phyloP scores from a whole-genome alignment of 225 moss, liverwort and hornwort species.

The Takakia lepidozioides region DNA sequence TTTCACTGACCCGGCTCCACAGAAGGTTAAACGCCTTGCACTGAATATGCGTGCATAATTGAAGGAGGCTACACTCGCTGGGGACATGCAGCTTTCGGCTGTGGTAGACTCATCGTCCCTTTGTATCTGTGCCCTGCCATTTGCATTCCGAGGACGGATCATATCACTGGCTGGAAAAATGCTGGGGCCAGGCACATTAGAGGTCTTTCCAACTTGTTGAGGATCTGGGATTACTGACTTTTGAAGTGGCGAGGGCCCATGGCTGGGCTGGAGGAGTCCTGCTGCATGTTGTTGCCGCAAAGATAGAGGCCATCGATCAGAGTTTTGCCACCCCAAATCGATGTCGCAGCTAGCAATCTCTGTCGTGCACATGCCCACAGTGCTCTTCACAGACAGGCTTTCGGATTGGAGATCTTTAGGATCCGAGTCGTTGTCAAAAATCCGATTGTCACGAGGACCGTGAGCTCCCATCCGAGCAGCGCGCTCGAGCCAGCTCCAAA shows the following conservation, averaged over 20 bases:
- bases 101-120: conserved; percentile 18
- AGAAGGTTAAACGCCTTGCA: too few relatives aligned
- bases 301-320: conserved; percentile 39
- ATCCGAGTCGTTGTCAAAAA: conserved; percentile 28
- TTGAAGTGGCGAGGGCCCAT: conserved; percentile 15
- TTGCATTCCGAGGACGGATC: neutral
- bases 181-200: too few relatives aligned
- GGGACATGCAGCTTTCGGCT: conserved; percentile 18
- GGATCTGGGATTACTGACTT: conserved; percentile 3
- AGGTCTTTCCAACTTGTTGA: conserved; percentile 5
- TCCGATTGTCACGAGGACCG: conserved; percentile 20
- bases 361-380: conserved; percentile 31
- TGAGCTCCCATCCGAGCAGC: conserved; percentile 42
- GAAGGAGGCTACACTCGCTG: conserved; percentile 16
- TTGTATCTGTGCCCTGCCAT: neutral
- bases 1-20: too few relatives aligned
- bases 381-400: conserved; percentile 34
- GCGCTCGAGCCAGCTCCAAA: conserved; percentile 47
- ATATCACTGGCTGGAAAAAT: neutral
- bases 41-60: too few relatives aligned
- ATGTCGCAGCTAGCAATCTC: conserved; percentile 23
- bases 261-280: conserved; percentile 19
- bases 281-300: conserved; percentile 43
- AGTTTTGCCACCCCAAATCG: conserved; percentile 29
- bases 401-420: conserved; percentile 14